Evolutionary conservation across 129 eudicot genomes (phyloP), one percentile per base, ranked within the genome.

Genomic region (Escallonia herrerae): DNA sequence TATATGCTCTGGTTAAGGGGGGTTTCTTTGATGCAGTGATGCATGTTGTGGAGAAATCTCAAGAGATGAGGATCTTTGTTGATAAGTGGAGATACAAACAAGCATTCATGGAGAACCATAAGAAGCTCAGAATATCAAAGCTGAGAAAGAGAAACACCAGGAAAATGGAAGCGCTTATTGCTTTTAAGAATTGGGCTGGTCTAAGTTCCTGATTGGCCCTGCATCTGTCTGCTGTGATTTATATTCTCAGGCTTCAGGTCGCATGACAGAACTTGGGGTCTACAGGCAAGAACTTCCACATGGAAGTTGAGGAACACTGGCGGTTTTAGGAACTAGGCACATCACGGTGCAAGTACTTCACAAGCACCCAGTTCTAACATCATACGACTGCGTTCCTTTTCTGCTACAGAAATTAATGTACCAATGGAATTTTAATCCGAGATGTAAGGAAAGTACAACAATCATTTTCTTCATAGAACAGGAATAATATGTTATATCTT

Each of bases 61-160:
- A 80, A 74, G 96, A 83, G 74, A 68, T 77, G 86, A 93, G 86
- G 75, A 85, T 93, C 45, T 93, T 83, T 80, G 95, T 93, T 15
- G 98, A 93, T 66, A 93, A 88, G 76, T 86, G 98, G 98, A 85
- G 91, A 79, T 93, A 85, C 75, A 93, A 93, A 56, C 98, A 93
- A 76, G 98, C 85, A 14, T 93, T 87, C 62, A 93, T 93, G 98
- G 98, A 93, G 87, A 85, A 51, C 51, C 98, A 93, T 71, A 93
- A 93, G 82, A 93, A 93, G 77, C 87, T 88, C 57, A 83, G 72
- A 67, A 84, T 81, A 56, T 65, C 87, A 0, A 93, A 86, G 76
- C 37, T 91, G 67, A 91, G 95, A 74, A 88, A 76, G 81, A 85
- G 80, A 60, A 88, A 75, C 65, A 52, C 61, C 14, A 81, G 77